Base-by-base conservation (phyloP, 2,329 filamentous ascomycete genomes). In the Botrytis paeoniae region DNA sequence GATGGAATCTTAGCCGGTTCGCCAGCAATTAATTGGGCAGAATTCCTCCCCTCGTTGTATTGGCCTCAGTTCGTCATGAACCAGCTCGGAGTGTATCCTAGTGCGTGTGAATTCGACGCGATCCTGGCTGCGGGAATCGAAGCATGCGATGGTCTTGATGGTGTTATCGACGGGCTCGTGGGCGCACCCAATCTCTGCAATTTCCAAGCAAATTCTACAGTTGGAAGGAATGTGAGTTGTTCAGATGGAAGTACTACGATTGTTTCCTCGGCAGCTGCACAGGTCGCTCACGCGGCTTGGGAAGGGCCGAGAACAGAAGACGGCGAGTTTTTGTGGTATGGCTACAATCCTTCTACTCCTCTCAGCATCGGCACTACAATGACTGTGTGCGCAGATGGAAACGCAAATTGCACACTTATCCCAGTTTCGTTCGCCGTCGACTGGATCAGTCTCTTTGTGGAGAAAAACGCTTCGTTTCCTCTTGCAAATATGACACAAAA, bases 141-240 rank as follows among this genome's bases (percentile, higher is more conserved):
- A 18, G 85, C 87, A 77, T 88, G 86, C 76, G 86, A 88, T 74
- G 75, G 77, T 5, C 79, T 86, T 6, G 86, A 88, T 75, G 85
- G 85, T 29, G 81, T 83, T 22, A 78, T 79, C 7, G 86, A 88
- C 75, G 83, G 84, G 4, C 83, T 84, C 48, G 80, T 84, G 22
- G 80, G 82, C 51, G 80, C 83, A 48, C 80, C 82, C 0, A 75
- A 78, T 48, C 77, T 80, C 12, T 84, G 83, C 66, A 73, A 77
- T 14, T 81, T 82, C 5, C 41, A 51, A 1, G 62, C 62, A 2
- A 66, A 43, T 1, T 20, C 43, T 1, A 54, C 64, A 0, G 29
- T 60, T 1, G 62, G 70, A 12, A 39, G 10, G 1, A 20, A 59
- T 12, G 37, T 45, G 3, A 59, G 22, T 18, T 72, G 70, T 32